Evolutionary conservation across 352 stramenopile species (phyloP).

Genomic region (Globisporangium recalcitrans): DNA sequence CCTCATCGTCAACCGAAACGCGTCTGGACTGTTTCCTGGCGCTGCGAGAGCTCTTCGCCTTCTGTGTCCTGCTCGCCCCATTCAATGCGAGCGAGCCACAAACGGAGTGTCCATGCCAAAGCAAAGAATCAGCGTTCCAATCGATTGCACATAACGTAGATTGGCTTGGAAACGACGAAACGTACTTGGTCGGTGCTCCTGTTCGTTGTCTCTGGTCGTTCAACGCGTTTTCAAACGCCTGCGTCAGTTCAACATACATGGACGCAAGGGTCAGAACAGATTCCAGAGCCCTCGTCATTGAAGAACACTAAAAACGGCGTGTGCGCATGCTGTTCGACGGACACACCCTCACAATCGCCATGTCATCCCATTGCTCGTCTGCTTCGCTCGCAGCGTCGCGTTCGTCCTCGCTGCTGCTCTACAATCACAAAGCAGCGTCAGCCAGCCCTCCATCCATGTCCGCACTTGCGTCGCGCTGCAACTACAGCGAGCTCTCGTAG

Average conservation of each 20-base stretch:
- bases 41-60: slow-evolving; percentile 13
- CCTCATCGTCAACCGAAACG: slow-evolving; percentile 19
- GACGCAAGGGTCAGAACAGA: background rate
- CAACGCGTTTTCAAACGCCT: slow-evolving; percentile 74
- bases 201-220: slow-evolving; percentile 30
- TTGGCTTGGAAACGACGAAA: background rate
- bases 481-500: background rate
- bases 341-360: slow-evolving; percentile 69
- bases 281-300: background rate
- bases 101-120: background rate
- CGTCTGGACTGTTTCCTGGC: slow-evolving; percentile 23
- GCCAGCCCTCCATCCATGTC: background rate
- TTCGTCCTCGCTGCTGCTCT: slow-evolving; percentile 45
- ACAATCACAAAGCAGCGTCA: background rate
- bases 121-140: background rate
- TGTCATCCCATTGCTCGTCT: slow-evolving; percentile 77
- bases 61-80: slow-evolving; percentile 20
- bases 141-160: background rate
- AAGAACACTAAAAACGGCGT: slow-evolving; percentile 1
- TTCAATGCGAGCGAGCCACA: background rate
- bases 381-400: slow-evolving; percentile 15
- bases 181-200: slow-evolving; percentile 1
- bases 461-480: too few species aligned
- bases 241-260: background rate
- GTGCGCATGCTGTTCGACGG: background rate